These are phyloP conservation scores for Diaporthe longicolla DNA, from an alignment of 2,329 filamentous ascomycete species.

Conservation along the genomic window DNA sequence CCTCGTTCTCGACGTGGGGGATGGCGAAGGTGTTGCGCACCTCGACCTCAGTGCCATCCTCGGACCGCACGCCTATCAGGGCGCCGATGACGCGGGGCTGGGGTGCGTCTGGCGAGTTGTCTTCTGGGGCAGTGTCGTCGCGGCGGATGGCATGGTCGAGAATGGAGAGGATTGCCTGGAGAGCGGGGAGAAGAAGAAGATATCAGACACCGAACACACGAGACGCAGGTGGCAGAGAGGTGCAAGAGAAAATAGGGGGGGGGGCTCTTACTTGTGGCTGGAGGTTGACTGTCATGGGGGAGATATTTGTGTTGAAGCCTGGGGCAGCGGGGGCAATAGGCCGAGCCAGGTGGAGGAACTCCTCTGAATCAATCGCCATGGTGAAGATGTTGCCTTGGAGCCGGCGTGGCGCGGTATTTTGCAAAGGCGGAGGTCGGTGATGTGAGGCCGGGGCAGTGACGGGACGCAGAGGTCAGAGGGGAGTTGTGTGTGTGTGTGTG, in stretches of 20 bases:
- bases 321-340: conserved; percentile 87
- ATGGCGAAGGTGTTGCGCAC: conserved; percentile 98
- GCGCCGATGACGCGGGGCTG: conserved; percentile 93
- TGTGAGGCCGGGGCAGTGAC: conserved; percentile 42
- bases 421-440: conserved; percentile 43
- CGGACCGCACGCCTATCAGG: conserved; percentile 90
- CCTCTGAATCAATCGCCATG: conserved; percentile 86
- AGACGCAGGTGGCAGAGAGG: conserved; percentile 10
- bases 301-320: conserved; percentile 86
- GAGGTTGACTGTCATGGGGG: conserved; percentile 93
- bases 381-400: conserved; percentile 58
- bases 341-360: conserved; percentile 94
- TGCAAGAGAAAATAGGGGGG: not conserved
- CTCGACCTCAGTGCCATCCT: conserved; percentile 97
- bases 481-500: conserved; percentile 37
- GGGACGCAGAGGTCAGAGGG: conserved; percentile 41
- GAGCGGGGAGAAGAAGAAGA: not conserved
- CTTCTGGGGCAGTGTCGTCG: conserved; percentile 64
- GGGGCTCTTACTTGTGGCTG: conserved; percentile 86
- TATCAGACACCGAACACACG: conserved; percentile 17
- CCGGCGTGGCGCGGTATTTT: conserved; percentile 43
- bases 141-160: conserved; percentile 95
- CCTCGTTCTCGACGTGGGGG: conserved; percentile 96
- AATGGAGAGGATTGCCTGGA: conserved; percentile 79
- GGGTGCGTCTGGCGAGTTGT: conserved; percentile 69